These are phyloP conservation scores for Brassica rapa DNA, from an alignment of 345 rosid genomes.

Conservation along the genomic window DNA sequence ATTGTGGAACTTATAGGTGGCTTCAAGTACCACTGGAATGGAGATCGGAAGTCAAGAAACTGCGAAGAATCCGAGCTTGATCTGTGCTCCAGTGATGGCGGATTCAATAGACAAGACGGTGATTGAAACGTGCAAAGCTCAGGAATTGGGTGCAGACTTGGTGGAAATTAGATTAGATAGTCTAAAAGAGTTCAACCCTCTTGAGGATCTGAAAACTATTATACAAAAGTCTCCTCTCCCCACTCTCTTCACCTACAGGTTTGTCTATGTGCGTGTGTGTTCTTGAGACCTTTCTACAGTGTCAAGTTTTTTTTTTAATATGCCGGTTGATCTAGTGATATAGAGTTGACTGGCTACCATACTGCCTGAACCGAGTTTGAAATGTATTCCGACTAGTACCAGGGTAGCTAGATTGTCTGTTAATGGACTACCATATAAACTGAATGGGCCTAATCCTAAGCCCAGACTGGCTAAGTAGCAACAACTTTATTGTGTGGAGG, in stretches of 20 bases:
- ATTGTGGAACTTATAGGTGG: slow-evolving; percentile 38
- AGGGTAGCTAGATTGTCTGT: too few species aligned
- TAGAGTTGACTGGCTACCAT: too few species aligned
- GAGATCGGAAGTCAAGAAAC: slow-evolving; percentile 39
- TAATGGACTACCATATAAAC: too few species aligned
- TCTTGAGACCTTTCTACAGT: slow-evolving; percentile 12
- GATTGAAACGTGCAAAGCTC: slow-evolving; percentile 51
- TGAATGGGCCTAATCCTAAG: too few species aligned
- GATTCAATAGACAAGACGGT: slow-evolving; percentile 65
- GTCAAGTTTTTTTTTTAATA: too few species aligned
- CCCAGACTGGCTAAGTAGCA: too few species aligned
- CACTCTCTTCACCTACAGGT: slow-evolving; percentile 91
- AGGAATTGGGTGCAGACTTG: slow-evolving; percentile 70
- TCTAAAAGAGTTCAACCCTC: slow-evolving; percentile 54
- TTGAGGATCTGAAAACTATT: slow-evolving; percentile 49
- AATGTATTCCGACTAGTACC: too few species aligned
- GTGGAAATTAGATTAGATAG: slow-evolving; percentile 85
- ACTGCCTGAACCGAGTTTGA: too few species aligned
- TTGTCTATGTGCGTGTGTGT: background rate
- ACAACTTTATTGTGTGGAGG: background rate
- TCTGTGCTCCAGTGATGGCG: slow-evolving; percentile 83
- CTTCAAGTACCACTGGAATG: slow-evolving; percentile 40
- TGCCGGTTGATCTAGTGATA: too few species aligned
- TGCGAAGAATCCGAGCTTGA: slow-evolving; percentile 59
- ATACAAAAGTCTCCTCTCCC: slow-evolving; percentile 68